phyloP scores from a whole-genome alignment of 169 alveolate genomes.

The Condylostoma magnum region DNA sequence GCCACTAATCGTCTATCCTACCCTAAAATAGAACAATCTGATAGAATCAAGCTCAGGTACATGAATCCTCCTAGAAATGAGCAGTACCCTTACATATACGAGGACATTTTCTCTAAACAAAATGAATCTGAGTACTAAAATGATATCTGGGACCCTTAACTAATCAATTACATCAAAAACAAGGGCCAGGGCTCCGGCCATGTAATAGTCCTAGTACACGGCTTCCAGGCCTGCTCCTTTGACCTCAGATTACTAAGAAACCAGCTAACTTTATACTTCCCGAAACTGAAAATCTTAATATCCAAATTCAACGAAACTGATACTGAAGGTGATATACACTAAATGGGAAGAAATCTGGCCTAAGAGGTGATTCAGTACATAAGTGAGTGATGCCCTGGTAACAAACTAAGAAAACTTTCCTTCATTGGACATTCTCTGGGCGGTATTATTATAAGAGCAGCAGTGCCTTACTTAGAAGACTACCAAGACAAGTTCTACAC shows the following conservation, averaged over 20 bases:
- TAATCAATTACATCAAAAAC: no score
- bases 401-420: constrained; percentile 70
- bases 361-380: constrained; percentile 72
- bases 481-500: constrained; percentile 77
- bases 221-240: constrained; percentile 90
- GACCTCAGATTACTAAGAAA: constrained; percentile 88
- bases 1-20: no score
- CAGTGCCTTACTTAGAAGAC: constrained; percentile 83
- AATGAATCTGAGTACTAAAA: no score
- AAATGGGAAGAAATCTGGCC: constrained; percentile 85
- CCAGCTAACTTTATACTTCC: constrained; percentile 77
- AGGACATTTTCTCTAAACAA: no score
- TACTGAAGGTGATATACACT: constrained; percentile 86
- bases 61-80: no score
- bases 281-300: constrained; percentile 78
- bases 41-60: no score
- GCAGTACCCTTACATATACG: no score
- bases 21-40: no score
- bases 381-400: constrained; percentile 73
- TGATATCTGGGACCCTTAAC: no score
- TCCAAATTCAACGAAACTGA: constrained; percentile 86
- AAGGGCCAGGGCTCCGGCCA: no score
- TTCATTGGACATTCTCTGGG: constrained; percentile 93
- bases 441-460: constrained; percentile 92
- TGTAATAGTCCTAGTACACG: constrained; percentile 91